These are phyloP conservation scores for Pleurozium schreberi DNA, from an alignment of 225 moss, liverwort and hornwort genomes.

Conservation along the genomic window DNA sequence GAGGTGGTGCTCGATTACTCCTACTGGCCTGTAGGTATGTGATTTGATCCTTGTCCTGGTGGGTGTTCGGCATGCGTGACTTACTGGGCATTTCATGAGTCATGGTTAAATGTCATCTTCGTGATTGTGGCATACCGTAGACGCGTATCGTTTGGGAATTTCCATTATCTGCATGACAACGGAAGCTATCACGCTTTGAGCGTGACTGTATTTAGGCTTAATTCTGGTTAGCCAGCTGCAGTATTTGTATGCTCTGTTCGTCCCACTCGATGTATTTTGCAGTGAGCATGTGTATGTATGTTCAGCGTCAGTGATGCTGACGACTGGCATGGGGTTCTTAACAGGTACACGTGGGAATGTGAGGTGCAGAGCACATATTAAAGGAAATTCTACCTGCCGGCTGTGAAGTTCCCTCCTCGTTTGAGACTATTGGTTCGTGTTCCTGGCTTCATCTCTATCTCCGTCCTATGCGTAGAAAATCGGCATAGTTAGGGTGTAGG, in stretches of 20 bases:
- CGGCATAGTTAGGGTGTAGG: neutral
- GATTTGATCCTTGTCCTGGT: neutral
- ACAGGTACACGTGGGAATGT: slow-evolving; percentile 33
- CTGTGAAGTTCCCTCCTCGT: slow-evolving; percentile 87
- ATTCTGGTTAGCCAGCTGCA: neutral
- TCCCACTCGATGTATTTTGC: neutral
- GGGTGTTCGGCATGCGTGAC: neutral
- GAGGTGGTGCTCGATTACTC: slow-evolving; percentile 77
- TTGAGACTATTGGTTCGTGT: slow-evolving; percentile 86
- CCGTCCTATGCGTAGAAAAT: neutral
- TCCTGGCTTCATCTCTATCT: neutral
- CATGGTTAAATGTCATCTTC: neutral
- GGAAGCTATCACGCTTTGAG: neutral
- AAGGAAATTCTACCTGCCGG: slow-evolving; percentile 79
- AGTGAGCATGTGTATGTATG: neutral
- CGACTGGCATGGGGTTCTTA: slow-evolving; percentile 20
- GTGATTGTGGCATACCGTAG: neutral
- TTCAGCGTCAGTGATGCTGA: slow-evolving; percentile 20
- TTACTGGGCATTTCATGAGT: neutral
- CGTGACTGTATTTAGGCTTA: neutral
- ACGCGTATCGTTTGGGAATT: neutral
- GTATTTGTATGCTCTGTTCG: neutral
- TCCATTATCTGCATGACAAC: neutral
- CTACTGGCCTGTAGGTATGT: slow-evolving; percentile 84
- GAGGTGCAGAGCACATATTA: slow-evolving; percentile 76